Percentiles rank a stretch among this genome's conserved stretches.
Evolutionary conservation across 2,329 filamentous ascomycete species (phyloP).

Genomic region (Fusarium nodosum): DNA sequence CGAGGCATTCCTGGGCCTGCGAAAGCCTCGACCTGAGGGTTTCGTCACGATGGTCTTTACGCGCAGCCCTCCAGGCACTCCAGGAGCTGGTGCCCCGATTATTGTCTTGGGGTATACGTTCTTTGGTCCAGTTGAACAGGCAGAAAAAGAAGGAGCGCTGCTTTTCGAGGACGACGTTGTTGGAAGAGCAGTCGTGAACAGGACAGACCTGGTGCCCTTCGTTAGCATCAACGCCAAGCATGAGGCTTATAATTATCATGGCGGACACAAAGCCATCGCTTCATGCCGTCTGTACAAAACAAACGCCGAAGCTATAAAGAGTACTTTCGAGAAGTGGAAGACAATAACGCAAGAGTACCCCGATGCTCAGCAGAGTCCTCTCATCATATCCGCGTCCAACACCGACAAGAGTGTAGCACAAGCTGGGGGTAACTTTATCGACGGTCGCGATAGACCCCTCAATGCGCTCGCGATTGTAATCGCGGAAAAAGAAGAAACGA

Average conservation of each 20-base stretch:
- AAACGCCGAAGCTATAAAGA: conserved; percentile 30
- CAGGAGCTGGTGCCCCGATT: conserved; percentile 50
- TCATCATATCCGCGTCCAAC: conserved; percentile 41
- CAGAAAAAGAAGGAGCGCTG: conserved; percentile 38
- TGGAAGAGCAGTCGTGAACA: conserved; percentile 41
- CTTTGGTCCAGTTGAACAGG: conserved; percentile 47
- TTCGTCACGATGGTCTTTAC: conserved; percentile 45
- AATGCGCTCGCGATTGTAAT: conserved; percentile 24
- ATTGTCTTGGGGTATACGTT: conserved; percentile 45
- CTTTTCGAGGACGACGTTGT: conserved; percentile 40
- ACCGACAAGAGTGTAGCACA: conserved; percentile 19
- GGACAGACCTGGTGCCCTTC: conserved; percentile 44
- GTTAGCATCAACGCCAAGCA: conserved; percentile 43
- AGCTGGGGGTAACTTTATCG: conserved; percentile 34
- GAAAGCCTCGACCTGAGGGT: conserved; percentile 27
- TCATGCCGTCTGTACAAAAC: conserved; percentile 43
- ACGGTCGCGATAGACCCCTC: conserved; percentile 39
- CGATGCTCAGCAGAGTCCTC: conserved; percentile 29
- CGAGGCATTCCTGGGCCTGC: conserved; percentile 43
- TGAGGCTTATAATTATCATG: conserved; percentile 46
- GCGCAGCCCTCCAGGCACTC: conserved; percentile 51
- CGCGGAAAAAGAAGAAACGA: conserved; percentile 30
- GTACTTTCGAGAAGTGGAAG: conserved; percentile 45
- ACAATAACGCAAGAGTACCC: conserved; percentile 38
- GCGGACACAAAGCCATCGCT: conserved; percentile 51